These are phyloP conservation scores for Mycosphaerella sp. DNA, from an alignment of 2,329 filamentous ascomycete genomes.

Conservation along the genomic window DNA sequence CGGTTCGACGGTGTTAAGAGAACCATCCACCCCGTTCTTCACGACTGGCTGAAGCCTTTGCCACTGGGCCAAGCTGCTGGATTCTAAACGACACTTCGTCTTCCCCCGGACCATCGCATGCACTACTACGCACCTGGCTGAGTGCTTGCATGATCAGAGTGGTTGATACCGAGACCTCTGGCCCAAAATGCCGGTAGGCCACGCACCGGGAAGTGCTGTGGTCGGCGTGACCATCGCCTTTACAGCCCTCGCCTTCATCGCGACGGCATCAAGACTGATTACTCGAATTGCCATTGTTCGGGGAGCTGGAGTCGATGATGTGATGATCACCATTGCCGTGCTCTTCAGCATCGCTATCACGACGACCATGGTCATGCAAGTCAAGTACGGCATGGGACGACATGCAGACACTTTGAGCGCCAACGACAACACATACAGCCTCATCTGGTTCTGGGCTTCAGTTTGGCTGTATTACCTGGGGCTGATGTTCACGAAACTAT, in stretches of 20 bases:
- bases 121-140: too few species aligned
- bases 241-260: slow-evolving; percentile 22
- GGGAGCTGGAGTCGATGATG: slow-evolving; percentile 25
- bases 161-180: background rate
- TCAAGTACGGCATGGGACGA: slow-evolving; percentile 29
- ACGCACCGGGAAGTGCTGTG: slow-evolving; percentile 26
- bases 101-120: too few species aligned
- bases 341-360: slow-evolving; percentile 19
- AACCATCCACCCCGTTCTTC: background rate
- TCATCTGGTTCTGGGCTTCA: slow-evolving; percentile 26
- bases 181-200: slow-evolving; percentile 13
- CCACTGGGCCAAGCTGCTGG: background rate
- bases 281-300: slow-evolving; percentile 24
- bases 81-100: too few species aligned
- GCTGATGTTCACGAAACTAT: slow-evolving; percentile 31
- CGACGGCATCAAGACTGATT: slow-evolving; percentile 20
- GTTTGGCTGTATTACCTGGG: slow-evolving; percentile 27
- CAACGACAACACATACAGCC: slow-evolving; percentile 17
- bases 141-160: too few species aligned
- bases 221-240: slow-evolving; percentile 25
- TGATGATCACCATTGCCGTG: slow-evolving; percentile 20
- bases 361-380: slow-evolving; percentile 23
- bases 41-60: background rate
- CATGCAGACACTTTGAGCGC: slow-evolving; percentile 18
- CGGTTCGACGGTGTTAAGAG: slow-evolving; percentile 6